Base-by-base conservation (phyloP, 179 eudicot genomes). In the Spergularia azorica region DNA sequence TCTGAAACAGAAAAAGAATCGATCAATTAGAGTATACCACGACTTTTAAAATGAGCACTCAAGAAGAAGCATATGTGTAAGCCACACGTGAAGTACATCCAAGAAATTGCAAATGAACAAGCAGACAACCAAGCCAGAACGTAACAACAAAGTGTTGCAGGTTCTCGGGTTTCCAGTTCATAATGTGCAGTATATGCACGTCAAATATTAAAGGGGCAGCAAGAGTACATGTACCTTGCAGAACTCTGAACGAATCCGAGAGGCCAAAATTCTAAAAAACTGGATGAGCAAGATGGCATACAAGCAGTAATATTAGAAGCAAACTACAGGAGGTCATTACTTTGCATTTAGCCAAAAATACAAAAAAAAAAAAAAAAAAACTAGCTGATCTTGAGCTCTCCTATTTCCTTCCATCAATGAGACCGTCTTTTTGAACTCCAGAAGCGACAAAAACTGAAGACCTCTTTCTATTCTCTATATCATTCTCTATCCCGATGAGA, bases 1-100 rank as follows among this genome's bases (percentile, higher is more conserved):
- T 77, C 84, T 81, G 84, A 65, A 67, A 65, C 57, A 15, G 12
- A n/a, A 14, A 50, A 2, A 63, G 38, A 16, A 61, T 77, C 59
- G 72, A 36, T 51, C 3, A 56, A 43, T 70, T 10, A 55, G 56
- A 7, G n/a, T 52, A 26, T 12, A 43, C 16, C 15, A 56, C 54
- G 14, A 20, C 36, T 11, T 39, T 21, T 68, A 12, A 10, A 65
- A 65, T 65, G 20, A 65, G 69, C 15, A 68, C 17, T 68, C 56
- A 20, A 68, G 57, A 2, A 69, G 14, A 20, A 50, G 39, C 32
- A 0, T 1, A 20, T 5, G 59, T 12, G 48, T 43, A 43, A 26
- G 32, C 48, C 3, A 4, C 32, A 50, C 17, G 15, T 43, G 9
- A 63, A 63, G 2, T 15, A 32, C 13, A 13, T 26, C 15, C 38